A percentile compares a stretch with the other conserved stretches of the same genome.
Evolutionary conservation across 176 grass and related monocot species (phyloP).

Genomic region (Eragrostis curvula): DNA sequence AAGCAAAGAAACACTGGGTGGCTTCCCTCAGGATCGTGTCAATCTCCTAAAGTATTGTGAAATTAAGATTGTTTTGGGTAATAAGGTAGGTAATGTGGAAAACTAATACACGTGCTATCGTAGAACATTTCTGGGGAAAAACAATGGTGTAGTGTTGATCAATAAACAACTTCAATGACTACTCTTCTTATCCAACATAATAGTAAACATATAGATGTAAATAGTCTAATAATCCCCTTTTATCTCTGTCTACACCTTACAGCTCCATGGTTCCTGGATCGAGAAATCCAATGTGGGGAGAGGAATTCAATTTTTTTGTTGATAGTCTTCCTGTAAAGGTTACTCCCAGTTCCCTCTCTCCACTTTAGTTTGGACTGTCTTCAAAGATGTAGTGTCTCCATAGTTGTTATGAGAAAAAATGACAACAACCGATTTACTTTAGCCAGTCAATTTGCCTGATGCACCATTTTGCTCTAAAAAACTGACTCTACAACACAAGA

Average conservation of each 20-base stretch:
- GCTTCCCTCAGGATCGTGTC: not conserved
- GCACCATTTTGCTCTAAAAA: not conserved
- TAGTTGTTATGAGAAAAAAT: not conserved
- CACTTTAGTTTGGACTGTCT: constrained; percentile 21
- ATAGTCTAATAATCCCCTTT: constrained; percentile 42
- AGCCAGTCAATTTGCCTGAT: not conserved
- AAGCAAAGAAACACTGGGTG: not conserved
- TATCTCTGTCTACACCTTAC: constrained; percentile 42
- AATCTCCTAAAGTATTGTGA: not conserved
- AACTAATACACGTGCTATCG: not conserved
- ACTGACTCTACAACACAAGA: not conserved
- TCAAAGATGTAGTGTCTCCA: constrained; percentile 6
- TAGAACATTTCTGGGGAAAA: constrained; percentile 5
- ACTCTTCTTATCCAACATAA: not conserved
- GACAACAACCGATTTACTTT: constrained; percentile 15
- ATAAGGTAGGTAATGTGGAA: constrained; percentile 3
- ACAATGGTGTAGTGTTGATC: not conserved
- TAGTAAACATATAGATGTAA: not conserved
- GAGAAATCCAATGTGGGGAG: constrained; percentile 99
- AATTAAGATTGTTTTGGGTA: not conserved
- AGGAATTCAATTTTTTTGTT: constrained; percentile 99
- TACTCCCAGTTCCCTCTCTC: constrained; percentile 36
- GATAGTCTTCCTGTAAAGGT: constrained; percentile 94
- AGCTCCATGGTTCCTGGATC: constrained; percentile 98
- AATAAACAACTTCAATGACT: constrained; percentile 5